Evolutionary conservation across 139 green algal species (phyloP).

Genomic region (Chlamydomonas asymmetrica): DNA sequence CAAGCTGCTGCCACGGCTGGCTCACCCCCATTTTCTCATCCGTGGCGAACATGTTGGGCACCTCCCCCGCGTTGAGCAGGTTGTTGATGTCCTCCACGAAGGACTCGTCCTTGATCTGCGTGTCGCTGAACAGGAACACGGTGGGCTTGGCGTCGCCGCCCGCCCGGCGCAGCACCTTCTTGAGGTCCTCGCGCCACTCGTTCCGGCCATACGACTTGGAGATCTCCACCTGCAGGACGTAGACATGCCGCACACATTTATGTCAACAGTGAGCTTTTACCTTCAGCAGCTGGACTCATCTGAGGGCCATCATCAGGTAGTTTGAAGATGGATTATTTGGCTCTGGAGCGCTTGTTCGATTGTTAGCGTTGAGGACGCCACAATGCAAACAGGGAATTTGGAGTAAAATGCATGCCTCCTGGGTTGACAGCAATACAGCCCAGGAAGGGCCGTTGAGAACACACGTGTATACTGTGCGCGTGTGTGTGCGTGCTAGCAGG

Average conservation of each 20-base stretch:
- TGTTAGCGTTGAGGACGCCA: no score
- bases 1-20: not conserved
- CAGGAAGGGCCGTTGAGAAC: no score
- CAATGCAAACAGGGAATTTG: no score
- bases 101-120: constrained; percentile 78
- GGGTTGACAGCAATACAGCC: no score
- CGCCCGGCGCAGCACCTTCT: constrained; percentile 54
- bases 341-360: no score
- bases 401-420: no score
- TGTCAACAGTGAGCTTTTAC: no score
- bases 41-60: constrained; percentile 77
- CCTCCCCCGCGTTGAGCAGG: constrained; percentile 77
- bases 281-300: not conserved
- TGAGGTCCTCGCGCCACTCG: constrained; percentile 80
- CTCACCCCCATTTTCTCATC: constrained; percentile 55
- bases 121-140: constrained; percentile 78
- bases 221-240: constrained; percentile 69
- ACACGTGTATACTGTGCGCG: no score
- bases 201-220: constrained; percentile 69
- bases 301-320: no score
- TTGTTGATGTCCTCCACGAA: constrained; percentile 88
- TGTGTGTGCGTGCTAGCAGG: no score
- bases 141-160: constrained; percentile 49
- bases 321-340: no score
- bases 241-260: not conserved